Evolutionary conservation across 495 filamentous ascomycete genomes (phyloP).

Genomic region (Talaromyces adpressus): DNA sequence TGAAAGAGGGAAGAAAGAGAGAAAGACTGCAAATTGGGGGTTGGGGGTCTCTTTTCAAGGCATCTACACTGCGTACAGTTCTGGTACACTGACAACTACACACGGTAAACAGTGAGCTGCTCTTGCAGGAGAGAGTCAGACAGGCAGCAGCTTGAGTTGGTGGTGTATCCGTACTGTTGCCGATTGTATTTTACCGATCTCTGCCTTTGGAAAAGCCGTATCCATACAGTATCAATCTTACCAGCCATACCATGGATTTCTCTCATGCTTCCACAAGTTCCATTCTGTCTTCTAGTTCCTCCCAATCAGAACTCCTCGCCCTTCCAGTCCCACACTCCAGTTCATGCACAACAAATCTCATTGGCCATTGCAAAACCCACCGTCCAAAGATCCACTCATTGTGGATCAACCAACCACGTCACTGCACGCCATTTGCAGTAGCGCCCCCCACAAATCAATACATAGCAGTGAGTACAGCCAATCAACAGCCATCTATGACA

Average conservation of each 20-base stretch:
- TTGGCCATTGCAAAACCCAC: background rate
- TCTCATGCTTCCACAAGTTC: background rate
- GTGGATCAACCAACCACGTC: slow-evolving; percentile 3
- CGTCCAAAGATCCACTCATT: background rate
- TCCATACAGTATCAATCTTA: background rate
- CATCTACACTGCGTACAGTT: background rate
- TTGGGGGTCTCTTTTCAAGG: background rate
- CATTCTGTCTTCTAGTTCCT: background rate
- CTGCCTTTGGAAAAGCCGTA: background rate
- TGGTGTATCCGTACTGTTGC: background rate
- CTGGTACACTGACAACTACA: background rate
- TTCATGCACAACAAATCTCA: background rate
- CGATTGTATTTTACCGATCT: background rate
- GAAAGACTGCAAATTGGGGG: background rate
- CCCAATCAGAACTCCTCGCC: background rate
- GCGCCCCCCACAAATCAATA: background rate
- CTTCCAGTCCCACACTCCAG: background rate
- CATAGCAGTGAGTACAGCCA: background rate
- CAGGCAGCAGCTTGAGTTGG: background rate
- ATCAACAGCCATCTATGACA: background rate
- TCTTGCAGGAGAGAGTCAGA: background rate
- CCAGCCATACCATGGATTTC: background rate
- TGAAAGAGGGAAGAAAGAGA: background rate
- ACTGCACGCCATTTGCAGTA: background rate
- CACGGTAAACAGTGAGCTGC: background rate